These are phyloP conservation scores for Nyssa sinensis DNA, from an alignment of 148 eudicot genomes.

Conservation along the genomic window DNA sequence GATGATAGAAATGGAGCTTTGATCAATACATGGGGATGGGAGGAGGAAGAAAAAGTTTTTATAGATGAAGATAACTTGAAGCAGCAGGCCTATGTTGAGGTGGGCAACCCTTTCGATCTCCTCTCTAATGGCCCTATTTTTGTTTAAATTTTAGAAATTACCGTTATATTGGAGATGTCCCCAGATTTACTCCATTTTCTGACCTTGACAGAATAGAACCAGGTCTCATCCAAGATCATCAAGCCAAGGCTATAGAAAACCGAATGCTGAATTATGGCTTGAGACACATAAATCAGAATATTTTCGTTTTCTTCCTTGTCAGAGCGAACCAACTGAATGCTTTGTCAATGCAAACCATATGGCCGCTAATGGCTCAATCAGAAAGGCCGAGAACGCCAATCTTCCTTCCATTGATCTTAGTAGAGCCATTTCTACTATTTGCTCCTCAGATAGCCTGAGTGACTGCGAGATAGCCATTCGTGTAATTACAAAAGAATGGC, in stretches of 20 bases:
- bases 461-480: constrained; percentile 46
- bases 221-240: constrained; percentile 25
- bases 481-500: constrained; percentile 38
- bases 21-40: constrained; percentile 17
- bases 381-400: constrained; percentile 6
- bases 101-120: constrained; percentile 17
- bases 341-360: neutral
- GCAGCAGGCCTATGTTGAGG: constrained; percentile 17
- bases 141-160: neutral
- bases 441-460: constrained; percentile 33
- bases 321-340: constrained; percentile 22
- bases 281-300: constrained; percentile 27
- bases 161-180: neutral
- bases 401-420: constrained; percentile 21
- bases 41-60: constrained; percentile 23
- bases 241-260: constrained; percentile 21
- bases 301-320: constrained; percentile 27
- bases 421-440: constrained; percentile 26
- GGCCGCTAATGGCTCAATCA: constrained; percentile 7
- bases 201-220: constrained; percentile 26
- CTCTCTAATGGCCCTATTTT: neutral
- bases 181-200: neutral
- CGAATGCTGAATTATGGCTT: constrained; percentile 18
- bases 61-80: constrained; percentile 16
- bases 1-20: constrained; percentile 18